Percentiles rank a stretch among this genome's conserved stretches.
Evolutionary conservation across 192 early-diverging fungal genomes (phyloP).

Genomic region (Geranomyces variabilis): DNA sequence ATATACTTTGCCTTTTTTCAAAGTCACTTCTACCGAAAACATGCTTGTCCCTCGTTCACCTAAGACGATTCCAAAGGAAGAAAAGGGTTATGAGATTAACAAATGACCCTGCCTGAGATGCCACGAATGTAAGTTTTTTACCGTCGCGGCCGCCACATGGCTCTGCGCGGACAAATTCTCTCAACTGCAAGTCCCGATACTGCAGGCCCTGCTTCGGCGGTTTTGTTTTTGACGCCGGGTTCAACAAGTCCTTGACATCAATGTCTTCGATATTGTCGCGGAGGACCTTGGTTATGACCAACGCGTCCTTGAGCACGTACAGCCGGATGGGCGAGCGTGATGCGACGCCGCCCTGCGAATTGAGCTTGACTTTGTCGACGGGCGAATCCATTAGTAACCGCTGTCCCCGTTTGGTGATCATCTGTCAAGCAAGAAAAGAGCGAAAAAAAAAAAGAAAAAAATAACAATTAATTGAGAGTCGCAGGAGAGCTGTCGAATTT

Average conservation of each 20-base stretch:
- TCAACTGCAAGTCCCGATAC: conserved; percentile 24
- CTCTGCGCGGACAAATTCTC: conserved; percentile 31
- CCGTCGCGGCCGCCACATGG: conserved; percentile 15
- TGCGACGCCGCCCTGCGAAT: conserved; percentile 7
- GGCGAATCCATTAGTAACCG: conserved; percentile 15
- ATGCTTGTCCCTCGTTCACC: conserved; percentile 25
- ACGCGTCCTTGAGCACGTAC: conserved; percentile 30
- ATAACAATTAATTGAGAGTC: background rate
- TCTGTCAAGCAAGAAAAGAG: background rate
- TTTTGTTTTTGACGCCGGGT: conserved; percentile 15
- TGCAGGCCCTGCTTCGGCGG: conserved; percentile 29
- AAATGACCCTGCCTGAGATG: too few relatives aligned
- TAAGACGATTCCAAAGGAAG: background rate
- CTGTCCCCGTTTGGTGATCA: conserved; percentile 26
- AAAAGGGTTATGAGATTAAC: background rate
- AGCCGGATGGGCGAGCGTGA: conserved; percentile 25
- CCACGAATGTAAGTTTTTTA: background rate
- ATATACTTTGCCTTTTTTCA: conserved; percentile 35
- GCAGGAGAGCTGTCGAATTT: too few relatives aligned
- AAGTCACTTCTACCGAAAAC: conserved; percentile 21
- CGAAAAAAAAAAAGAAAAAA: background rate
- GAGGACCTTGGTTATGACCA: conserved; percentile 28
- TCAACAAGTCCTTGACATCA: conserved; percentile 7
- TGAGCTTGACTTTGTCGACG: conserved; percentile 33
- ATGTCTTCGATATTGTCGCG: conserved; percentile 14